phyloP scores from a whole-genome alignment of 2,329 filamentous ascomycete genomes.

The Paramyrothecium roridum region DNA sequence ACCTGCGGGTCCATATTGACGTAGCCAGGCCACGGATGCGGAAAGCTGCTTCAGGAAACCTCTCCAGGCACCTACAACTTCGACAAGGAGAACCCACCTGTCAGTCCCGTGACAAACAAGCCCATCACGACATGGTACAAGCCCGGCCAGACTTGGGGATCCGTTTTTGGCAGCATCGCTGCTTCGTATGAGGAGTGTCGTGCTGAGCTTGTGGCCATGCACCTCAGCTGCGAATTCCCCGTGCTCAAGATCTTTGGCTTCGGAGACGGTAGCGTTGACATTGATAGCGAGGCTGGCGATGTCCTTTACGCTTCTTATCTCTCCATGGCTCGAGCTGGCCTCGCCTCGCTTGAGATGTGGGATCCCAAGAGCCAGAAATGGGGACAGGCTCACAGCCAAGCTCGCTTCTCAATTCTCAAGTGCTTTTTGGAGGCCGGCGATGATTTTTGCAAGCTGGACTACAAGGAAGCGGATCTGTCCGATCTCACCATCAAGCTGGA shows the following conservation, averaged over 20 bases:
- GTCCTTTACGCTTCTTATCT: conserved; percentile 87
- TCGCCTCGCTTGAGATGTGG: conserved; percentile 90
- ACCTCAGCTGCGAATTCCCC: conserved; percentile 80
- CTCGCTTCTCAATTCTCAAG: conserved; percentile 81
- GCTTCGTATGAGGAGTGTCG: conserved; percentile 93
- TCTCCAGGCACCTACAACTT: conserved; percentile 83
- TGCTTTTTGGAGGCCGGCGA: conserved; percentile 84
- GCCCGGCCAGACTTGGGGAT: conserved; percentile 91
- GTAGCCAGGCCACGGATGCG: conserved; percentile 73
- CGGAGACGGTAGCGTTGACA: conserved; percentile 70
- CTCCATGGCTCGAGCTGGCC: conserved; percentile 89
- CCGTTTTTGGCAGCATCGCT: conserved; percentile 83
- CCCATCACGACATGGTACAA: conserved; percentile 85
- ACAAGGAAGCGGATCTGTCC: conserved; percentile 69
- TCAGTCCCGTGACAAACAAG: conserved; percentile 75
- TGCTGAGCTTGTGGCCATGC: conserved; percentile 92
- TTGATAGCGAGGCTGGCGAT: conserved; percentile 75
- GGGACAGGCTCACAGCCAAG: conserved; percentile 91
- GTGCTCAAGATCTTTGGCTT: conserved; percentile 91
- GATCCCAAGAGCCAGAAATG: conserved; percentile 87
- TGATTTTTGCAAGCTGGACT: conserved; percentile 80
- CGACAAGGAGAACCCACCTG: conserved; percentile 74
- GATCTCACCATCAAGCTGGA: conserved; percentile 82
- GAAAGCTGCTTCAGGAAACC: conserved; percentile 90
- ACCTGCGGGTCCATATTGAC: conserved; percentile 8